phyloP scores from a whole-genome alignment of 2,329 filamentous ascomycete genomes.

The Colletotrichum sp. region DNA sequence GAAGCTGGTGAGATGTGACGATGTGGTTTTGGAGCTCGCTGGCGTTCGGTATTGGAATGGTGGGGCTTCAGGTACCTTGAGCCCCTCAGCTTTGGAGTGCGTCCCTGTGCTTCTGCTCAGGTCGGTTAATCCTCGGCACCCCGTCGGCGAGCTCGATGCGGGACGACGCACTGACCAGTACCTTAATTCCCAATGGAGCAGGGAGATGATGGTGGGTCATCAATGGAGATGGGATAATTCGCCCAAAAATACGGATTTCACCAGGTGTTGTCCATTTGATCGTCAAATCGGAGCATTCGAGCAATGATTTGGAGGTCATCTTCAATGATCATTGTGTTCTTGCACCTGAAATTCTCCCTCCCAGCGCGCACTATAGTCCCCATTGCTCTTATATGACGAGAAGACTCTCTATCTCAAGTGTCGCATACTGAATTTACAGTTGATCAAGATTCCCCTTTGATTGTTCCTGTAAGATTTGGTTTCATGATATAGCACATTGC shows the following conservation, averaged over 20 bases:
- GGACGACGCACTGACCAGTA: slow-evolving; percentile 1
- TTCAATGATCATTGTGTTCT: background rate
- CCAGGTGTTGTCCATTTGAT: background rate
- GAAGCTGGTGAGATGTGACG: background rate
- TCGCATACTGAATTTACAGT: background rate
- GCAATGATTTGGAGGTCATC: background rate
- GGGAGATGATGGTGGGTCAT: background rate
- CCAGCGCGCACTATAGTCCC: background rate
- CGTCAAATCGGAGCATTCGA: background rate
- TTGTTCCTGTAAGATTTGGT: fast-evolving
- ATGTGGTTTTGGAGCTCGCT: background rate
- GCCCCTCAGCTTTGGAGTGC: background rate
- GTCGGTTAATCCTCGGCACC: background rate
- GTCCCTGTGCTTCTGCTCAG: background rate
- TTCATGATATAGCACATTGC: fast-evolving
- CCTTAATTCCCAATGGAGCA: background rate
- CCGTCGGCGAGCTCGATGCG: background rate
- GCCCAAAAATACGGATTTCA: background rate
- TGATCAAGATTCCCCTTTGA: background rate
- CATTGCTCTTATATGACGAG: background rate
- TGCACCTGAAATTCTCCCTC: background rate
- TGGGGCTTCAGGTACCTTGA: background rate
- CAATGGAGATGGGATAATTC: background rate
- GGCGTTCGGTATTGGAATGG: background rate
- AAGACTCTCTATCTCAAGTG: background rate